A percentile compares a stretch with the other conserved stretches of the same genome.
These are phyloP conservation scores for Lentinula raphanica DNA, from an alignment of 768 basidiomycete genomes.

Conservation along the genomic window DNA sequence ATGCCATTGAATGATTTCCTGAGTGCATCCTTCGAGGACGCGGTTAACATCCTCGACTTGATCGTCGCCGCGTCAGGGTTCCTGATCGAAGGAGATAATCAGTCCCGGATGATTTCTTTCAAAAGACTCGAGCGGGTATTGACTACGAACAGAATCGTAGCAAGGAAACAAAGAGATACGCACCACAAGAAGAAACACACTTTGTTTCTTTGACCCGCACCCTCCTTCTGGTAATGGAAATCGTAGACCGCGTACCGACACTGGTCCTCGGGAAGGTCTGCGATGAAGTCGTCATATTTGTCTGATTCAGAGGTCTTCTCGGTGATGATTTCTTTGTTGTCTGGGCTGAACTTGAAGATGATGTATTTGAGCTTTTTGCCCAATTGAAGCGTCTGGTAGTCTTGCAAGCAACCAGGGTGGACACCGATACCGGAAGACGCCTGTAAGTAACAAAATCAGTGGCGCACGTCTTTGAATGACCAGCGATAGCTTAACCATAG, in stretches of 20 bases:
- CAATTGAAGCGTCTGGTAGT: constrained; percentile 69
- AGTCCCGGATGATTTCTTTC: neutral
- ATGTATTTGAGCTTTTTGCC: constrained; percentile 79
- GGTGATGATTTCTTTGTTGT: constrained; percentile 70
- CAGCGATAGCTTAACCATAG: neutral
- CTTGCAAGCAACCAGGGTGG: constrained; percentile 48
- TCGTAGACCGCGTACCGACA: constrained; percentile 94
- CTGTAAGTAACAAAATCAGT: constrained; percentile 18
- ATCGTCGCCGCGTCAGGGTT: constrained; percentile 79
- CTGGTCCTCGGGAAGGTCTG: constrained; percentile 64
- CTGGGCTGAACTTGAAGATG: constrained; percentile 63
- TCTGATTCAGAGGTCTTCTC: constrained; percentile 49
- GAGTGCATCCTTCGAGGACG: constrained; percentile 82
- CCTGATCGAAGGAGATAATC: constrained; percentile 47
- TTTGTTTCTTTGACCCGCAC: constrained; percentile 79
- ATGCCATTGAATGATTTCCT: constrained; percentile 71
- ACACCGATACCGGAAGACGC: constrained; percentile 71
- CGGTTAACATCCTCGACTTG: constrained; percentile 91
- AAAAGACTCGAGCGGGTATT: neutral
- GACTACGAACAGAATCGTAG: neutral
- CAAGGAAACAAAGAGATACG: constrained; percentile 26
- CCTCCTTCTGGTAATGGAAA: constrained; percentile 74
- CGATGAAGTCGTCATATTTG: constrained; percentile 70
- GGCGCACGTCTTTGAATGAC: too few species aligned
- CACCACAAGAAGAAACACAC: constrained; percentile 82